Percentiles rank a stretch among this genome's conserved stretches.
Evolutionary conservation across 2,329 filamentous ascomycete species (phyloP).

Genomic region (Pyrenochaeta sp.): DNA sequence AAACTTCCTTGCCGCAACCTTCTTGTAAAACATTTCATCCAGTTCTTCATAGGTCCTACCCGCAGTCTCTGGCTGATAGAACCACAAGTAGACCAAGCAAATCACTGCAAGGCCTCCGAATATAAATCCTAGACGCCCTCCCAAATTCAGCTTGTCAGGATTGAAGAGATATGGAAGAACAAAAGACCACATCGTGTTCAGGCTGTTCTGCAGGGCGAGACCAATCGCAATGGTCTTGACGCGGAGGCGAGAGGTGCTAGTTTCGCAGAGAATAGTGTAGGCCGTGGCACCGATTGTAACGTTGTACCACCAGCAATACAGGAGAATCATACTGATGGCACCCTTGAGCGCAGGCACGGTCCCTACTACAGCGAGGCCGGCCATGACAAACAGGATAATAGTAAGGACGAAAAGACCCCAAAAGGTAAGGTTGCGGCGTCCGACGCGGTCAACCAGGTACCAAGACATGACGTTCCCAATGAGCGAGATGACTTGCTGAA

Average conservation of each 20-base stretch:
- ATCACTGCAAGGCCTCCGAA: slow-evolving; percentile 81
- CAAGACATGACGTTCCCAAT: slow-evolving; percentile 75
- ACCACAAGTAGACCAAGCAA: slow-evolving; percentile 80
- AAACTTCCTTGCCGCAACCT: slow-evolving; percentile 30
- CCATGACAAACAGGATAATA: slow-evolving; percentile 73
- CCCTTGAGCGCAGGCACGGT: slow-evolving; percentile 64
- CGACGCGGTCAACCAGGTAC: slow-evolving; percentile 78
- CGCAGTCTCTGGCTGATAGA: slow-evolving; percentile 77
- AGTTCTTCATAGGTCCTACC: slow-evolving; percentile 84
- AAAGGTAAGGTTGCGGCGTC: slow-evolving; percentile 76
- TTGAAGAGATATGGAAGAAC: slow-evolving; percentile 52
- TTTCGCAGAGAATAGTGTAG: slow-evolving; percentile 83
- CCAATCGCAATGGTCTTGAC: slow-evolving; percentile 69
- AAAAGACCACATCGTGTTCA: slow-evolving; percentile 50
- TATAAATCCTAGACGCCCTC: slow-evolving; percentile 82
- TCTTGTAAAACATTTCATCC: slow-evolving; percentile 76
- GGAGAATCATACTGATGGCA: slow-evolving; percentile 42
- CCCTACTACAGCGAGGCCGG: slow-evolving; percentile 34
- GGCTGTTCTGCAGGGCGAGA: slow-evolving; percentile 44
- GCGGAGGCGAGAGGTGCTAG: slow-evolving; percentile 80
- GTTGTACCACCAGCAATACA: slow-evolving; percentile 74
- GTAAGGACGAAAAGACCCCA: slow-evolving; percentile 67
- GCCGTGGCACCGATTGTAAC: slow-evolving; percentile 85
- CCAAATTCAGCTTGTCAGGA: slow-evolving; percentile 65
- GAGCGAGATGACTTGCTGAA: slow-evolving; percentile 64